Conservation (phyloP, 345 rosid genomes). For the Eucalyptus tenuipes region DNA sequence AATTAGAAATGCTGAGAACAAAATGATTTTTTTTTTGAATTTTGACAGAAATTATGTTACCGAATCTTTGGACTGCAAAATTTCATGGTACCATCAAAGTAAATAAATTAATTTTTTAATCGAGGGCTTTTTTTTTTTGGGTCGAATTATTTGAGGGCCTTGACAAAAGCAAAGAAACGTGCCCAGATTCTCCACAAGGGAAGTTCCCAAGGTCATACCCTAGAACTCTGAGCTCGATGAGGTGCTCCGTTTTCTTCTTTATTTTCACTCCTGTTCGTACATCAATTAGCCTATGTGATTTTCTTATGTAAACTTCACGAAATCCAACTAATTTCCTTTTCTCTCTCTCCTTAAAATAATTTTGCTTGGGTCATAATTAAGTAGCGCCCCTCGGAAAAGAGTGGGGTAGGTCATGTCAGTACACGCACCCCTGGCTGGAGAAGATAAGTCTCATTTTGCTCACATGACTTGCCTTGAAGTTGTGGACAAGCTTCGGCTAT, state of each 20-base stretch:
- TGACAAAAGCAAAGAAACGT: conserved; percentile 7
- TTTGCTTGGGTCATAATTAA: not conserved
- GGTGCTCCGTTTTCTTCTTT: not conserved
- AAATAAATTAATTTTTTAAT: not conserved
- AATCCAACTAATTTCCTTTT: not conserved
- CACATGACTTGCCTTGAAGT: not conserved
- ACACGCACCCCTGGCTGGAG: not conserved
- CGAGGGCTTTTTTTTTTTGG: not conserved
- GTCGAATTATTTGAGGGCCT: not conserved
- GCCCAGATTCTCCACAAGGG: conserved; percentile 9
- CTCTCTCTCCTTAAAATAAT: not conserved
- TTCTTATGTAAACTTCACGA: not conserved
- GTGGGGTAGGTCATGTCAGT: not conserved
- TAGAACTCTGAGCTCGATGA: conserved; percentile 1
- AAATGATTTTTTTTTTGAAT: not conserved
- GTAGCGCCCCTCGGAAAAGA: not conserved
- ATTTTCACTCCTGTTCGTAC: not conserved
- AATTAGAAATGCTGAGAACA: not conserved
- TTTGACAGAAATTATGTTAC: not conserved
- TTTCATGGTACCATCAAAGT: not conserved
- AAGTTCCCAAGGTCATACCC: conserved; percentile 18
- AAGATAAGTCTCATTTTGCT: not conserved
- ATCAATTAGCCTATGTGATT: not conserved
- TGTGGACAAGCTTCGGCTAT: not conserved
- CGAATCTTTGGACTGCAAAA: not conserved